Conservation (phyloP, 306 rosid species). For the Casuarina equisetifolia region DNA sequence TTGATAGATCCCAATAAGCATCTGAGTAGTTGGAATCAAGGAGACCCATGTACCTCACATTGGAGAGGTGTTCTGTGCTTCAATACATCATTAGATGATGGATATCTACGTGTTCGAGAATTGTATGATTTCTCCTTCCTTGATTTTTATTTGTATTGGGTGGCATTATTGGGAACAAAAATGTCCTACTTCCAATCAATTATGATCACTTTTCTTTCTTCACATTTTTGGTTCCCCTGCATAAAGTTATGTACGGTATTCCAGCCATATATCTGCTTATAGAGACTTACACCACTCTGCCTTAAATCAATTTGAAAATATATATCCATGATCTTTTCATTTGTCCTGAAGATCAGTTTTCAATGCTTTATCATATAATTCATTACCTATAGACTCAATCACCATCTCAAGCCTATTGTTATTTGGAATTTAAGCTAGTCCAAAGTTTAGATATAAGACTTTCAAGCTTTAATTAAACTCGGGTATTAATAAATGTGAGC, state of each 20-base stretch:
- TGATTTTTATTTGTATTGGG: neutral
- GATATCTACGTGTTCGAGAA: conserved; percentile 45
- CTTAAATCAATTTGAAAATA: neutral
- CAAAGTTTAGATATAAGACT: neutral
- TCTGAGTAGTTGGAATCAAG: conserved; percentile 50
- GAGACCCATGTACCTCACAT: conserved; percentile 46
- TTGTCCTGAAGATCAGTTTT: neutral
- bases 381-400: neutral
- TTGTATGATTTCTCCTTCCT: conserved; percentile 34
- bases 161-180: neutral
- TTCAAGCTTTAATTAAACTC: neutral
- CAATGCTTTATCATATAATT: neutral
- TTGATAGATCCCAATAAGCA: conserved; percentile 45
- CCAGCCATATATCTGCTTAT: conserved; percentile 9
- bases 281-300: neutral
- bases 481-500: neutral
- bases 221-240: neutral
- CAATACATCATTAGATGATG: conserved; percentile 33
- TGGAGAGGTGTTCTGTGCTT: conserved; percentile 56
- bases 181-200: neutral
- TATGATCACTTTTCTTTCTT: neutral
- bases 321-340: neutral
- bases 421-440: neutral
- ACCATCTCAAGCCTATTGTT: neutral
- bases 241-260: neutral